phyloP scores from a whole-genome alignment of 768 basidiomycete species.

The Russula brevipes region DNA sequence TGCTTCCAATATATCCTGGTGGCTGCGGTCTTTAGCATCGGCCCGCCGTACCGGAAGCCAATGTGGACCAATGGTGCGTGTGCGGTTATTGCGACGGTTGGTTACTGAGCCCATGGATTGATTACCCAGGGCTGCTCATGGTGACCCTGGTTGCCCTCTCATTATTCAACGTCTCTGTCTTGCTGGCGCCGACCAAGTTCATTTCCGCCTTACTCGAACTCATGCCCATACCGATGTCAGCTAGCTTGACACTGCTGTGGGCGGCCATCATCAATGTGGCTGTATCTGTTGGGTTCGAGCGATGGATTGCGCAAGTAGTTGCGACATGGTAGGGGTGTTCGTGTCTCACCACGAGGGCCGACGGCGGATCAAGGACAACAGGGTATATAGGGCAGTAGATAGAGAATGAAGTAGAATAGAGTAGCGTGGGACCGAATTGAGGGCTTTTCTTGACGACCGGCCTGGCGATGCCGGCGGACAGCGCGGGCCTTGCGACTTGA shows the following conservation, averaged over 20 bases:
- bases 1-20: conserved; percentile 99
- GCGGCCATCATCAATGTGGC: conserved; percentile 66
- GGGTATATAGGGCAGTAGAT: conserved; percentile 83
- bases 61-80: conserved; percentile 89
- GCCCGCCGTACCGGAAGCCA: conserved; percentile 90
- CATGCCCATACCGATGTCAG: conserved; percentile 65
- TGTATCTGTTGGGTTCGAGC: conserved; percentile 70
- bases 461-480: not conserved
- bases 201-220: conserved; percentile 65
- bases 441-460: not conserved
- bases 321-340: conserved; percentile 49
- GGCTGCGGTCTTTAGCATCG: conserved; percentile 96
- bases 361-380: conserved; percentile 55
- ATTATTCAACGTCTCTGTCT: conserved; percentile 67
- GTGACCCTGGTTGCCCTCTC: conserved; percentile 63
- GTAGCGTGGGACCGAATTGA: not conserved
- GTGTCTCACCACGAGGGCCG: conserved; percentile 35
- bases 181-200: conserved; percentile 62
- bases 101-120: not conserved
- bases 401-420: conserved; percentile 46
- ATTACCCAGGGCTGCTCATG: conserved; percentile 68
- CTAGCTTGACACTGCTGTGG: conserved; percentile 61
- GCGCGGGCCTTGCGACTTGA: too few species aligned
- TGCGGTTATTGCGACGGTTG: not conserved
- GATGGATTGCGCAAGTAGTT: conserved; percentile 59